Base-by-base conservation (phyloP, 2,329 filamentous ascomycete genomes). In the Fusarium verticillioides region DNA sequence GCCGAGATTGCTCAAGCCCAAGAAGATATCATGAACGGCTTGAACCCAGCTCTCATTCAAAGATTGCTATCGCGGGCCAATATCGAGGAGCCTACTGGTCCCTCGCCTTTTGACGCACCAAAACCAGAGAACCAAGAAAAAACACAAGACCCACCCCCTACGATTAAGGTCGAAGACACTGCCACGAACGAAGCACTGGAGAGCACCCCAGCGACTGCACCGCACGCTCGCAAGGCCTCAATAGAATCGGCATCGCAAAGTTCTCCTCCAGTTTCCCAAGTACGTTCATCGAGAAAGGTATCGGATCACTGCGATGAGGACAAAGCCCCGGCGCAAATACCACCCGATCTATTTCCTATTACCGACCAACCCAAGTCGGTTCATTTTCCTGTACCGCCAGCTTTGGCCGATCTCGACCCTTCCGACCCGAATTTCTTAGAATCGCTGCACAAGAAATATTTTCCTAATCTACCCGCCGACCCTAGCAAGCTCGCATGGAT, bases 401-500 rank as follows among this genome's bases (percentile, higher is more conserved):
- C 78, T 46, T 81, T 87, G 10, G 93, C 93, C 16, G 92, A 94
- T 66, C 92, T 98, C 72, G 94, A 98, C 80, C 95, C 95, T 1
- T 86, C 90, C 42, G 94, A 95, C 66, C 92, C 94, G 0, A 87
- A 94, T 78, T 98, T 98, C 84, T 91, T 98, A 65, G 84, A 89
- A 52, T 92, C 94, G 63, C 90, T 99, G 10, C 95, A 97, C 85
- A 84, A 91, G 28, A 97, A 98, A 82, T 99, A 97, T 87, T 99
- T 98, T 83, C 95, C 96, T 18, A 90, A 91, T 70, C 91, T 97
- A 2, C 91, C 95, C 4, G 90, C 95, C 61, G 94, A 98, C 81
- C 95, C 95, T 0, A 91, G 92, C 66, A 92, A 94, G 60, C 89
- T 98, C 8, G 93, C 94, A 26, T 99, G 96, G 96, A 96, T 98